Conservation (phyloP, 2,329 filamentous ascomycete genomes). For the Plenodomus biglobosus region DNA sequence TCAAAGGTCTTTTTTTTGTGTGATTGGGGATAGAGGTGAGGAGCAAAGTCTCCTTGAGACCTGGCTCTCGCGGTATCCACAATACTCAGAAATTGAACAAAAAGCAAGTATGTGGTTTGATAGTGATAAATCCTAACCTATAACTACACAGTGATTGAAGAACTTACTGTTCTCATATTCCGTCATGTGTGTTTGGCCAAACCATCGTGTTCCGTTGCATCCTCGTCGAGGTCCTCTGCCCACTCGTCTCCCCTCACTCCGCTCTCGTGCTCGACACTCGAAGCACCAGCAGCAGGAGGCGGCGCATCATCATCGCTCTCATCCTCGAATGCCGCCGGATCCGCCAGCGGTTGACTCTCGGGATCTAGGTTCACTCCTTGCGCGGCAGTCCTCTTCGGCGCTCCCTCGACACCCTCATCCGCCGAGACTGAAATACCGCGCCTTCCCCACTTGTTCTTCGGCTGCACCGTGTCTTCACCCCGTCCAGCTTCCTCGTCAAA, state of each 20-base stretch:
- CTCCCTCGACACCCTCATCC: constrained; percentile 53
- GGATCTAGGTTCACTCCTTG: constrained; percentile 25
- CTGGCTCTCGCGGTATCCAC: too few relatives aligned
- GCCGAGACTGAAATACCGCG: constrained; percentile 62
- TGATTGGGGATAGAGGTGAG: too few relatives aligned
- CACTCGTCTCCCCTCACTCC: constrained; percentile 45
- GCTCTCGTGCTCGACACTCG: constrained; percentile 25
- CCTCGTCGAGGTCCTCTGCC: constrained; percentile 43
- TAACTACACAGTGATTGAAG: too few relatives aligned
- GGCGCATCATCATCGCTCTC: constrained; percentile 47
- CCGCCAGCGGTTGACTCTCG: constrained; percentile 46
- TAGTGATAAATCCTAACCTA: not conserved
- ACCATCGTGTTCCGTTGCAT: constrained; percentile 33
- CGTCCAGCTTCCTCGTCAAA: constrained; percentile 57
- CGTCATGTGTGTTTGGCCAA: constrained; percentile 12
- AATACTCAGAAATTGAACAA: not conserved
- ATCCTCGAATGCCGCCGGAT: constrained; percentile 52
- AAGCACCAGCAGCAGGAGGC: constrained; percentile 16
- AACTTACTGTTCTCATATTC: not conserved
- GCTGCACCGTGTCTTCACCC: constrained; percentile 24
- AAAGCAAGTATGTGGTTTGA: not conserved
- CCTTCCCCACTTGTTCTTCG: constrained; percentile 57
- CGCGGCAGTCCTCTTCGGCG: constrained; percentile 24
- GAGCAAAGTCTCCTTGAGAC: too few relatives aligned
- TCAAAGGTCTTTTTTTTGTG: too few relatives aligned